Conservation (phyloP, 2,329 filamentous ascomycete genomes). For the Clarireedia homoeocarpa region DNA sequence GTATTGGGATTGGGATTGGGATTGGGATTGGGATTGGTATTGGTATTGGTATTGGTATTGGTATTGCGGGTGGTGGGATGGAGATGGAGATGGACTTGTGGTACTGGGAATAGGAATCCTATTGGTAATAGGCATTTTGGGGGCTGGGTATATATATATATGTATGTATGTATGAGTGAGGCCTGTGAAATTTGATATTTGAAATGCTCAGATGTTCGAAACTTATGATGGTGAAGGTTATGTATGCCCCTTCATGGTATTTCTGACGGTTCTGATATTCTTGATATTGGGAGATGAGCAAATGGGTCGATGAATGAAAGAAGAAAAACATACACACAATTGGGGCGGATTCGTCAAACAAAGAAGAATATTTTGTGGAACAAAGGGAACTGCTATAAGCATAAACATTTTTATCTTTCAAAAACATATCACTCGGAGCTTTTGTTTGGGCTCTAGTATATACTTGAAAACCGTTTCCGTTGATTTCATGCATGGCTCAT, state of each 20-base stretch:
- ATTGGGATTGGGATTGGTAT: too few species aligned
- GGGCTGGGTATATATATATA: too few species aligned
- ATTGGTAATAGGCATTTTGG: too few species aligned
- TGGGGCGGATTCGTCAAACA: slow-evolving; percentile 1
- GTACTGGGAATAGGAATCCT: too few species aligned
- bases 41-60: too few species aligned
- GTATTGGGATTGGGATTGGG: too few species aligned
- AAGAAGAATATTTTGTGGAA: slow-evolving; percentile 1
- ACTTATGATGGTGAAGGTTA: neutral
- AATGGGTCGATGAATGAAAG: neutral
- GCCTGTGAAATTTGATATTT: too few species aligned
- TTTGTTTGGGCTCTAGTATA: neutral
- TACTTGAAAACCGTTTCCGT: neutral
- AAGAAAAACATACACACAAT: neutral
- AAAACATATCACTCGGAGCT: neutral
- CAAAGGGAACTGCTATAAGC: slow-evolving; percentile 1
- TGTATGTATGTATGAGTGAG: too few species aligned
- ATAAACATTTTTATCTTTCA: neutral
- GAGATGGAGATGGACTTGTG: too few species aligned
- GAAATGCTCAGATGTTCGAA: too few species aligned
- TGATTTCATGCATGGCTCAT: neutral
- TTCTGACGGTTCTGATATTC: neutral
- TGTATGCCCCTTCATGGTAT: neutral
- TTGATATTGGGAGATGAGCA: too few species aligned
- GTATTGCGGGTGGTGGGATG: too few species aligned